Evolutionary conservation across 2,329 filamentous ascomycete genomes (phyloP), one percentile per base, ranked within the genome.

Genomic region (Colletotrichum liriopes): DNA sequence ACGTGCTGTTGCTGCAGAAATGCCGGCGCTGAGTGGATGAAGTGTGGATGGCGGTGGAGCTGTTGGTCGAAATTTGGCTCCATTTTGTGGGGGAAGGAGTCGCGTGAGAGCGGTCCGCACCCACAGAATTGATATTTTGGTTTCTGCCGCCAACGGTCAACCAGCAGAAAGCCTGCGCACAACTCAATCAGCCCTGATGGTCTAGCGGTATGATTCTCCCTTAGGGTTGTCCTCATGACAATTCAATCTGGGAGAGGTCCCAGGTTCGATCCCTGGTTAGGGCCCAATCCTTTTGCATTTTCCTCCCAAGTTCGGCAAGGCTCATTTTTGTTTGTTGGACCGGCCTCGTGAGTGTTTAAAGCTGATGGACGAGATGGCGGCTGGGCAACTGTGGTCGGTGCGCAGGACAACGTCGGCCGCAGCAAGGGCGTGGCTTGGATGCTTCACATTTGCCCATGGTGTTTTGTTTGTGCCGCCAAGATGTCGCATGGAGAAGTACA

Each of bases 181-280:
- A 35, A 18, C 8, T 5, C 56, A 58, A 62, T 35, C n/a, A 69
- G 69, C 69, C 65, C 69, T 72, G 69, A 72, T 72, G 69, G 69
- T 72, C 69, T 72, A 72, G 69, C 69, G 69, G 69, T 72, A 72
- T 72, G 69, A 72, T 72, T 72, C 69, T 72, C 69, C 69, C 69
- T 69, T 72, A 72, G 69, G 69, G 69, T 70, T 55, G 26, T 67
- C 35, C 29, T 3, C 8, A 3, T 0, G 51, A 29, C 12, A 2
- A 45, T 16, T 9, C 20, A 58, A 1, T 5, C 14, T 72, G 69
- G 69, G 69, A 72, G 69, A 72, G 69, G 69, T 69, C 69, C 69
- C 69, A 72, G 69, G 69, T 72, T 72, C 69, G 65, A 69, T 54
- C 54, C 69, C 69, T 72, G 69, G 69, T 69, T 72, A 72, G 69